These are phyloP conservation scores for Coffea canephora DNA, from an alignment of 257 asterid genomes.

Conservation along the genomic window DNA sequence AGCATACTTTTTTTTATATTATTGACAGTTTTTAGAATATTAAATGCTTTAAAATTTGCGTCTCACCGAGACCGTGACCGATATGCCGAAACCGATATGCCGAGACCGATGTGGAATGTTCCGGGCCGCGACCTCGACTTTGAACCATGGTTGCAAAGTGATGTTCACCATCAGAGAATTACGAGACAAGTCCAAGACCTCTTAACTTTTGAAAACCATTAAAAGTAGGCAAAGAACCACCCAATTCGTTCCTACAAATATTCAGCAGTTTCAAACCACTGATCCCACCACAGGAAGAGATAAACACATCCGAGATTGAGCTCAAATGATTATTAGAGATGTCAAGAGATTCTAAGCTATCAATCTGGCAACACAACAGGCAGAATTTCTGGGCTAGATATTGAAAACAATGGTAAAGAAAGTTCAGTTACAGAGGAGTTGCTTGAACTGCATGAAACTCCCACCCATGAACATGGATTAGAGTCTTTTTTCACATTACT, in stretches of 20 bases:
- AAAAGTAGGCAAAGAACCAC: slow-evolving; percentile 48
- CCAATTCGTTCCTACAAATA: slow-evolving; percentile 50
- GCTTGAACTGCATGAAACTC: slow-evolving; percentile 44
- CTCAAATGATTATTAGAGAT: too few species aligned
- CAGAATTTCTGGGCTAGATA: slow-evolving; percentile 52
- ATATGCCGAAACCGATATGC: too few species aligned
- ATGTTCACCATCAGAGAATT: slow-evolving; percentile 33
- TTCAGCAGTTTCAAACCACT: slow-evolving; percentile 21
- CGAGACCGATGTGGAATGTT: too few species aligned
- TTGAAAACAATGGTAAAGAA: slow-evolving; percentile 32
- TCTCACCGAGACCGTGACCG: too few species aligned
- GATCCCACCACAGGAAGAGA: too few species aligned
- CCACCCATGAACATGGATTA: slow-evolving; percentile 71
- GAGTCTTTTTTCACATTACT: slow-evolving; percentile 23
- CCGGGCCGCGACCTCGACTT: too few species aligned
- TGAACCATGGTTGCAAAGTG: too few species aligned
- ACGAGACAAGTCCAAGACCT: slow-evolving; percentile 48
- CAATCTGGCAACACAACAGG: slow-evolving; percentile 46
- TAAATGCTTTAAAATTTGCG: too few species aligned
- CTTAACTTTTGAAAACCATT: slow-evolving; percentile 48
- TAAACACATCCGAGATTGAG: too few species aligned
- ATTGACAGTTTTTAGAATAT: too few species aligned
- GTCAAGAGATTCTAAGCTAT: slow-evolving; percentile 56
- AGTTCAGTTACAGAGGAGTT: slow-evolving; percentile 42
- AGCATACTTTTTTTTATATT: too few species aligned